A percentile compares a stretch with the other conserved stretches of the same genome.
Conservation (phyloP, 2,329 filamentous ascomycete species). For the Xylariaceae sp. region DNA sequence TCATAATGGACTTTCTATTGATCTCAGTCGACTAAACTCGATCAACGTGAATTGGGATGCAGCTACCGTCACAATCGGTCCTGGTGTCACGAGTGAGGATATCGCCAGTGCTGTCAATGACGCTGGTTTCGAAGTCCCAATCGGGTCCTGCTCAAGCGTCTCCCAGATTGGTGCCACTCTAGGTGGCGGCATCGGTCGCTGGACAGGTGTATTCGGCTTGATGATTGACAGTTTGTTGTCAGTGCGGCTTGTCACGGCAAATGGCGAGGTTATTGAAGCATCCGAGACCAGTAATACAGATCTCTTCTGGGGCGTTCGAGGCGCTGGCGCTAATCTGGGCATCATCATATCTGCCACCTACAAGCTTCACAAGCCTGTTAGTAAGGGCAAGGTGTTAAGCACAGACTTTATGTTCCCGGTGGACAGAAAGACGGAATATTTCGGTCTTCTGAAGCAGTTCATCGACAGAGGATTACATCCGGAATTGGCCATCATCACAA, state of each 20-base stretch:
- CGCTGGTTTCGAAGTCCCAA: slow-evolving; percentile 11
- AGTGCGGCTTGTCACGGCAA: slow-evolving; percentile 29
- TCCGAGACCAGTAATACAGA: slow-evolving; percentile 17
- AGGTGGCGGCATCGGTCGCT: slow-evolving; percentile 29
- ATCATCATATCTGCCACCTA: slow-evolving; percentile 26
- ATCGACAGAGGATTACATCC: slow-evolving; percentile 6
- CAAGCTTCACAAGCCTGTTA: slow-evolving; percentile 8
- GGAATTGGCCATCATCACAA: slow-evolving; percentile 5
- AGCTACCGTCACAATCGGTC: slow-evolving; percentile 21
- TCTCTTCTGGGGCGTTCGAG: slow-evolving; percentile 30
- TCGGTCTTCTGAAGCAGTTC: slow-evolving; percentile 6
- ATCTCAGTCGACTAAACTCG: slow-evolving; percentile 30
- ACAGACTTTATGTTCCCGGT: slow-evolving; percentile 14
- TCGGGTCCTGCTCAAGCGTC: slow-evolving; percentile 16
- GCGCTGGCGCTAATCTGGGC: slow-evolving; percentile 29
- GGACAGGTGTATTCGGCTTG: slow-evolving; percentile 27
- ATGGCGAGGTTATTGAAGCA: slow-evolving; percentile 24
- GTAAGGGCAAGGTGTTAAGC: slow-evolving; percentile 15
- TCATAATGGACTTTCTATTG: slow-evolving; percentile 13
- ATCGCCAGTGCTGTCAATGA: slow-evolving; percentile 4
- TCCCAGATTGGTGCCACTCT: slow-evolving; percentile 26
- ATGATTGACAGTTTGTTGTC: slow-evolving; percentile 35
- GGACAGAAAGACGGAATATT: neutral
- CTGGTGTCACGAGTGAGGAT: neutral
- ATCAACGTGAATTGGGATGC: slow-evolving; percentile 19